phyloP scores from a whole-genome alignment of 1,139 yeast species.

The Yamadazyma pseudoaaseri region DNA sequence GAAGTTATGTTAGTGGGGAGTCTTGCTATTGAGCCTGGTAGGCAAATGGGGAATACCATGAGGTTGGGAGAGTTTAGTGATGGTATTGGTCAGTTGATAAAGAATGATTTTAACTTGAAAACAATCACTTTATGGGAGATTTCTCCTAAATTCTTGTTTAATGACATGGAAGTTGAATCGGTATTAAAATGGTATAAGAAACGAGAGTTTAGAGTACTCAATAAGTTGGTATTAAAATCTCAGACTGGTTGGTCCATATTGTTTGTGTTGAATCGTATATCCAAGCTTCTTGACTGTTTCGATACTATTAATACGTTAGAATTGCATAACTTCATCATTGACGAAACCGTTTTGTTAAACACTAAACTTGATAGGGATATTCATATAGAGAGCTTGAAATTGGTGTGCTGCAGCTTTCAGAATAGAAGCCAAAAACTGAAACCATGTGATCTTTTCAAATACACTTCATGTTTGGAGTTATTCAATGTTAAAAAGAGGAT shows the following conservation, averaged over 20 bases:
- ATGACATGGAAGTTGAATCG: conserved; percentile 9
- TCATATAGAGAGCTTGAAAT: conserved; percentile 19
- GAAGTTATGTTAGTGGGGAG: conserved; percentile 40
- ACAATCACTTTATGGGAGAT: conserved; percentile 37
- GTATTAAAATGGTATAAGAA: conserved; percentile 15
- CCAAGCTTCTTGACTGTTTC: conserved; percentile 36
- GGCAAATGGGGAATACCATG: conserved; percentile 16
- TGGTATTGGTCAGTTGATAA: conserved; percentile 23
- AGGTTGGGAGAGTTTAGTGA: conserved; percentile 27
- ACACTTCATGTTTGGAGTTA: conserved; percentile 35
- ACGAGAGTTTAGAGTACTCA: conserved; percentile 21
- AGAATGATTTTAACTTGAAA: conserved; percentile 34
- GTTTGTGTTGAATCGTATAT: conserved; percentile 34
- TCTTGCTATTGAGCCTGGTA: conserved; percentile 29
- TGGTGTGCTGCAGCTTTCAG: conserved; percentile 27
- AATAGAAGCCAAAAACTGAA: conserved; percentile 18
- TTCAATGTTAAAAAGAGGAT: conserved; percentile 35
- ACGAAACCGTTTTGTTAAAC: conserved; percentile 21
- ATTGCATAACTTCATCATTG: conserved; percentile 49
- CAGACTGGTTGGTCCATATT: conserved; percentile 46
- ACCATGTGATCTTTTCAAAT: conserved; percentile 26
- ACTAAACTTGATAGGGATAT: conserved; percentile 9
- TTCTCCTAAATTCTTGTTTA: conserved; percentile 50
- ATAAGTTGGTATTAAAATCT: conserved; percentile 30
- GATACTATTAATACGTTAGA: conserved; percentile 44